A percentile compares a stretch with the other conserved stretches of the same genome.
Conservation (phyloP, 192 early-diverging fungal genomes). For the Coemansia sp. region DNA sequence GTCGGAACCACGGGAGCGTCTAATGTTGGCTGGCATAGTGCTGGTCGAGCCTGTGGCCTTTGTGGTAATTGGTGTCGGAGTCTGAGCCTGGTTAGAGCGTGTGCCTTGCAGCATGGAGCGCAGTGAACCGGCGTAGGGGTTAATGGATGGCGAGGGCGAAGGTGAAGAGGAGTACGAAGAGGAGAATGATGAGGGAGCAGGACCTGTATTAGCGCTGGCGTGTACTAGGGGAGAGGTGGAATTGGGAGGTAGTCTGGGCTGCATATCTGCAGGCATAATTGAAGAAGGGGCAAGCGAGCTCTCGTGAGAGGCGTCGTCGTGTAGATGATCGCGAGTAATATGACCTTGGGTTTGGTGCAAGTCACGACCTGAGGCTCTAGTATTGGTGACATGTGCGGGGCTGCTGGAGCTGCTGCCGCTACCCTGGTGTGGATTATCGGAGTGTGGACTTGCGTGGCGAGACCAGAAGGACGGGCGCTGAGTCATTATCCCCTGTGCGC, state of each 20-base stretch:
- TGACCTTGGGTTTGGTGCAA: background rate
- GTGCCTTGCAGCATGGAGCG: constrained; percentile 28
- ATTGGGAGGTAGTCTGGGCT: constrained; percentile 35
- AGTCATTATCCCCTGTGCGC: constrained; percentile 33
- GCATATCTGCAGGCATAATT: constrained; percentile 11
- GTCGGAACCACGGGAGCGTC: constrained; percentile 13
- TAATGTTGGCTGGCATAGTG: constrained; percentile 43
- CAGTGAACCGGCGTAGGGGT: constrained; percentile 34
- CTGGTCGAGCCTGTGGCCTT: background rate
- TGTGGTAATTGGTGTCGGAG: background rate
- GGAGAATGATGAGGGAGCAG: constrained; percentile 12
- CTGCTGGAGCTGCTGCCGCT: constrained; percentile 8
- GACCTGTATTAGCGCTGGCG: background rate
- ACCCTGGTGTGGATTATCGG: constrained; percentile 7
- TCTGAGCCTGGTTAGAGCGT: background rate
- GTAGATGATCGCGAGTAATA: constrained; percentile 1
- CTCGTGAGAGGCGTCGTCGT: background rate
- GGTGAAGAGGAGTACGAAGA: constrained; percentile 48
- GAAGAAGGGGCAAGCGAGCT: constrained; percentile 3
- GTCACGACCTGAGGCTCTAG: background rate
- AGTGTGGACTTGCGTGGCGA: constrained; percentile 23
- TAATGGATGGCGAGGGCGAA: constrained; percentile 48
- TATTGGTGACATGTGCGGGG: background rate
- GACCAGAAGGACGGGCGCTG: constrained; percentile 40
- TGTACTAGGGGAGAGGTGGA: constrained; percentile 15